phyloP scores from a whole-genome alignment of 257 asterid species.

The Solanum chiquidenum region DNA sequence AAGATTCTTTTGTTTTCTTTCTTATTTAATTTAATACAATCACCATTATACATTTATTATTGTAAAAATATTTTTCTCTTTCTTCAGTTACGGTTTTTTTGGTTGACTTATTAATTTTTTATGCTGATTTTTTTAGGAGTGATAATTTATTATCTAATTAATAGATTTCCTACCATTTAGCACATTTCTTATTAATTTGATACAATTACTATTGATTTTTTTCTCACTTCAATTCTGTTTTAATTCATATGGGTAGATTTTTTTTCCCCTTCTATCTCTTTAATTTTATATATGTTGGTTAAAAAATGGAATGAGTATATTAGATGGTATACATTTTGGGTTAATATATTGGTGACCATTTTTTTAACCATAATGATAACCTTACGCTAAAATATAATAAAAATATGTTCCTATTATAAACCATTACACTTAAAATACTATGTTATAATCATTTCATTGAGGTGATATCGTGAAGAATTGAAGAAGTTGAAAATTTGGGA shows the following conservation, averaged over 20 bases:
- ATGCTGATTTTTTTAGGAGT: neutral
- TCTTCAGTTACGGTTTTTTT: neutral
- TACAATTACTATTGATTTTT: too few species aligned
- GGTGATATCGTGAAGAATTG: neutral
- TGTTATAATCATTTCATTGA: neutral
- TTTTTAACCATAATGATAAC: too few species aligned
- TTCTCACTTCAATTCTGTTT: too few species aligned
- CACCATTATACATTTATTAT: neutral
- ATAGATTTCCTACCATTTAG: neutral
- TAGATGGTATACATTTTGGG: neutral
- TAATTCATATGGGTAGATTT: too few species aligned
- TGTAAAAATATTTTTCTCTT: neutral
- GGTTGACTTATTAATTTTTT: neutral
- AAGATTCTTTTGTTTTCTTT: neutral
- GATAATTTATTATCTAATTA: too few species aligned
- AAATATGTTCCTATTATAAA: too few species aligned
- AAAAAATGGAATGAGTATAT: neutral
- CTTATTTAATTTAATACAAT: neutral
- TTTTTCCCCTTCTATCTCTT: too few species aligned
- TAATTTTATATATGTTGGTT: too few species aligned
- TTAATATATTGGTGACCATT: neutral
- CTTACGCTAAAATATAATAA: too few species aligned
- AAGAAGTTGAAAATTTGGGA: neutral
- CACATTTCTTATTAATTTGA: too few species aligned
- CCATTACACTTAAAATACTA: neutral